phyloP scores from a whole-genome alignment of 75 land plant species.

The Selaginella tamariscina region DNA sequence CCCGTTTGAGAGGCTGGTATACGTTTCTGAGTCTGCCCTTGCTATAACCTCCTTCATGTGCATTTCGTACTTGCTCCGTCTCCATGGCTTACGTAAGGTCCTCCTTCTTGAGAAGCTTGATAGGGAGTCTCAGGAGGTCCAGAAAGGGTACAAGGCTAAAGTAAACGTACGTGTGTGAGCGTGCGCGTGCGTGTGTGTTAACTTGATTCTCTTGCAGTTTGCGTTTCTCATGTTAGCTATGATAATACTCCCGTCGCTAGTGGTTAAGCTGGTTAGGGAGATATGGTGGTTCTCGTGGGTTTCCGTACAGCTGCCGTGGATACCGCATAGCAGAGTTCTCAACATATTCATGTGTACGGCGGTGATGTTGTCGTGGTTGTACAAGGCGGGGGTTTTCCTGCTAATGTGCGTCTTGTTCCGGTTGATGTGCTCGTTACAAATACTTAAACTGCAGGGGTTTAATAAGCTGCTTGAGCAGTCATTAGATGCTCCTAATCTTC shows the following conservation, averaged over 20 bases:
- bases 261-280: neutral
- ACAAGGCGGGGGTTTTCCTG: slow-evolving; percentile 7
- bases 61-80: neutral
- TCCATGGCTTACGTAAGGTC: slow-evolving; percentile 1
- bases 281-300: slow-evolving; percentile 2
- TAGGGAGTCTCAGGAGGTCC: neutral
- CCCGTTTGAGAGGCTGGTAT: neutral
- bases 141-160: neutral
- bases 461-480: neutral
- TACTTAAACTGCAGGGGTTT: neutral
- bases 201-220: neutral
- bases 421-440: slow-evolving; percentile 7
- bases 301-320: neutral
- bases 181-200: neutral
- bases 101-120: neutral
- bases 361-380: neutral
- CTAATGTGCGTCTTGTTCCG: slow-evolving; percentile 10
- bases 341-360: neutral
- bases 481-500: neutral
- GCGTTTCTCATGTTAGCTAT: neutral
- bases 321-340: neutral
- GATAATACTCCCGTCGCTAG: neutral
- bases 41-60: neutral
- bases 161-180: neutral
- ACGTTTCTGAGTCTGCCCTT: neutral